Base-by-base conservation (phyloP, 441 rosid species). In the Melastoma candidum region DNA sequence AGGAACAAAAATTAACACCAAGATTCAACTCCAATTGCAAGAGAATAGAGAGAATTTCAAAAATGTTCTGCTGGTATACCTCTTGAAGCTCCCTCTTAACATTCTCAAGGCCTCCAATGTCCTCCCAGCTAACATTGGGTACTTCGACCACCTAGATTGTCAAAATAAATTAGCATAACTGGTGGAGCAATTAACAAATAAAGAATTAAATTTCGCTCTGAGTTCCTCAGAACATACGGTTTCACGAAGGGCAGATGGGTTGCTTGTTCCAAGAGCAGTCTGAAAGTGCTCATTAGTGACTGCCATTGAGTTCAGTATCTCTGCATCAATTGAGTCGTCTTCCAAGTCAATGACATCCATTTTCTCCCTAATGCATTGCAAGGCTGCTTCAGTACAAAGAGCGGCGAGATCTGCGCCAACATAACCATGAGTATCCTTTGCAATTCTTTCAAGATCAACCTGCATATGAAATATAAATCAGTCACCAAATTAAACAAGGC, bases 21-120 rank as follows among this genome's bases (percentile, higher is more conserved):
- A 32, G 41, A 32, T 32, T 32, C 41, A 4, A 32, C 41, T 32
- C 41, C 41, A 32, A 32, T 4, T 4, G 41, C 41, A 32, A 6
- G 8, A 32, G 41, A 4, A 14, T 11, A 54, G 22, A 5, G 4
- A 44, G 12, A 7, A 6, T 36, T 7, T 2, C 24, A 43, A 9
- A 44, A 12, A 54, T 36, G 32, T 8, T 32, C 12, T 44, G 44
- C 17, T 17, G 17, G 39, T 24, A 32, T 45, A 51, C 63, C 63
- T 59, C 63, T 52, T 59, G 63, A 51, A 59, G 63, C 55, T 59
- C 63, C 27, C 56, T 44, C 56, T 59, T 59, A 26, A 59, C 63
- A 26, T 59, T 50, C 49, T 59, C 56, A 59, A 59, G 63, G 54
- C 63, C 63, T 9, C 63, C 63, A 45, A 59, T 59, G 46, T 59